Conservation (phyloP, 306 rosid genomes). For the Quercus suber region DNA sequence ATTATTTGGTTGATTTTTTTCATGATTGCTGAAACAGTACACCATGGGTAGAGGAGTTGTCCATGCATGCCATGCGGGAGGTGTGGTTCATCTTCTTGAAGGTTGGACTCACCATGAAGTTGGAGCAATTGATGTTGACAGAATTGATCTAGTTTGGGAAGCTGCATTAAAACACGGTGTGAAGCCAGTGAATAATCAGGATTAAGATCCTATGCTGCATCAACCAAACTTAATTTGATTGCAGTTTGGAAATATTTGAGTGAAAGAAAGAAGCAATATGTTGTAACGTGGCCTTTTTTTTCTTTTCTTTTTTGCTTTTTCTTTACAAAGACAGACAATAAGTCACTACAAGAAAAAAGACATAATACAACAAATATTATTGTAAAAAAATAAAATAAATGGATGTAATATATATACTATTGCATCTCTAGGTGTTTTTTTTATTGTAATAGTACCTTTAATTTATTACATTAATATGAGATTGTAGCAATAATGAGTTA, state of each 20-base stretch:
- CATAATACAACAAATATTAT: too few relatives aligned
- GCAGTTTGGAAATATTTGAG: background rate
- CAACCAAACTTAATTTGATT: constrained; percentile 9
- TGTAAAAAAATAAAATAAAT: too few relatives aligned
- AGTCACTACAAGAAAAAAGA: too few relatives aligned
- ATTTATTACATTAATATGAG: too few relatives aligned
- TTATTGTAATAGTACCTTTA: too few relatives aligned
- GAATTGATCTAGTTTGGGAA: constrained; percentile 90
- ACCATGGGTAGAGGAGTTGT: constrained; percentile 96
- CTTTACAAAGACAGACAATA: too few relatives aligned
- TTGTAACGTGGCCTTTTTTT: too few relatives aligned
- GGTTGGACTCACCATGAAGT: constrained; percentile 97
- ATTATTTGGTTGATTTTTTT: background rate
- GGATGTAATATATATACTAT: too few relatives aligned
- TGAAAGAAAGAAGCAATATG: too few relatives aligned
- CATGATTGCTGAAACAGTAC: constrained; percentile 44
- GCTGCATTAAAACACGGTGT: constrained; percentile 88
- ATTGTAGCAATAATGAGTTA: too few relatives aligned
- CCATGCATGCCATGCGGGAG: constrained; percentile 99
- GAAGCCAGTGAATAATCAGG: constrained; percentile 39
- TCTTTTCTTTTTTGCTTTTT: too few relatives aligned
- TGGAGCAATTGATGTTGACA: constrained; percentile 79
- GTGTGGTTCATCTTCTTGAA: constrained; percentile 83
- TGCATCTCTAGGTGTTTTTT: too few relatives aligned
- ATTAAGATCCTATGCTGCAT: constrained; percentile 3